A percentile compares a stretch with the other conserved stretches of the same genome.
These are phyloP conservation scores for Penicillium sp. DNA, from an alignment of 2,329 filamentous ascomycete genomes.

Conservation along the genomic window DNA sequence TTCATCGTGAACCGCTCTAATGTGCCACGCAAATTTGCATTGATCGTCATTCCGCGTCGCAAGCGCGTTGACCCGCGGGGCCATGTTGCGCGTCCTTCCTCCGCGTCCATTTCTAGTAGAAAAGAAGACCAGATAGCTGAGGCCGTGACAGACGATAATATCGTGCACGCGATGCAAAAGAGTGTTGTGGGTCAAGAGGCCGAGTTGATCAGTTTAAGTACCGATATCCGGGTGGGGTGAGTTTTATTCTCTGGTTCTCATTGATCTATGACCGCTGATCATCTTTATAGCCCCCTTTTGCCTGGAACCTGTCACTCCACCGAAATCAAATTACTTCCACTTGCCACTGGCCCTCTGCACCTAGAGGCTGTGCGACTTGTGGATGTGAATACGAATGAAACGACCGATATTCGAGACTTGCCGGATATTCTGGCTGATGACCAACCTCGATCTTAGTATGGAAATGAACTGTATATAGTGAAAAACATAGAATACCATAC, in stretches of 20 bases:
- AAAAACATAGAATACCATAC: background rate
- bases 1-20: constrained; percentile 61
- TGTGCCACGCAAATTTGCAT: constrained; percentile 55
- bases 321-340: constrained; percentile 56
- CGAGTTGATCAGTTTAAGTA: constrained; percentile 57
- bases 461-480: constrained; percentile 1
- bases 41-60: constrained; percentile 54
- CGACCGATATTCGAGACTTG: constrained; percentile 57
- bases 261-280: constrained; percentile 3
- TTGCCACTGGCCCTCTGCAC: constrained; percentile 52
- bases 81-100: constrained; percentile 47
- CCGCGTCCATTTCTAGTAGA: constrained; percentile 44
- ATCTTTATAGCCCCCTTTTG: constrained; percentile 48
- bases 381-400: constrained; percentile 57
- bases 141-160: constrained; percentile 58
- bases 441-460: constrained; percentile 15
- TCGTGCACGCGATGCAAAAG: constrained; percentile 57
- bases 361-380: constrained; percentile 57
- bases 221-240: constrained; percentile 60
- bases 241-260: constrained; percentile 23
- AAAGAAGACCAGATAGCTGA: constrained; percentile 46
- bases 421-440: constrained; percentile 54
- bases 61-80: constrained; percentile 43
- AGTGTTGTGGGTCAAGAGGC: constrained; percentile 50
- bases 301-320: constrained; percentile 59